Evolutionary conservation across 2,329 filamentous ascomycete species (phyloP).

Genomic region (Triangularia verruculosa): DNA sequence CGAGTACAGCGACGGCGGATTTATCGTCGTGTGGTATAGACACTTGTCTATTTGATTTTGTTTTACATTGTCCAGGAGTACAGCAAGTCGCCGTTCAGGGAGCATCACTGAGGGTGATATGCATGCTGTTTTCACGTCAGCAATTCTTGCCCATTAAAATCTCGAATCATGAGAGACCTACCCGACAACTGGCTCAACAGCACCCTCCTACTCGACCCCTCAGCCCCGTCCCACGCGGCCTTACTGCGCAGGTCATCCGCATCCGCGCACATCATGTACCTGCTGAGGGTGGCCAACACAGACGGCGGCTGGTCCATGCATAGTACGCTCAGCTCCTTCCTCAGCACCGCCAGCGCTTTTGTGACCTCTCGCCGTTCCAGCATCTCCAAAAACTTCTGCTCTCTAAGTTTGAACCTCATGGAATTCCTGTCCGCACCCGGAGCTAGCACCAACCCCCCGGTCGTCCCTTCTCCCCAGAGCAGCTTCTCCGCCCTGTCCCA

Average conservation of each 20-base stretch:
- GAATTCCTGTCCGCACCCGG: conserved; percentile 71
- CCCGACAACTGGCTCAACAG: conserved; percentile 81
- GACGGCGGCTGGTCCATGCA: conserved; percentile 68
- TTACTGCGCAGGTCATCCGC: conserved; percentile 72
- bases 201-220: conserved; percentile 68
- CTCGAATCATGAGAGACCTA: no score
- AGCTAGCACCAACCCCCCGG: conserved; percentile 63
- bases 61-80: conserved; percentile 80
- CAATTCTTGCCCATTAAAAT: not conserved
- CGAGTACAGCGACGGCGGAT: conserved; percentile 79
- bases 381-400: conserved; percentile 93
- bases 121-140: conserved; percentile 54
- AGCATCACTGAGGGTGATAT: conserved; percentile 98
- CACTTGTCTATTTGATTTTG: conserved; percentile 78
- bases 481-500: conserved; percentile 86
- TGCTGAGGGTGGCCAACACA: conserved; percentile 79
- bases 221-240: conserved; percentile 81
- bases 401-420: conserved; percentile 84
- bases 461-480: conserved; percentile 57
- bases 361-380: conserved; percentile 73
- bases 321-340: conserved; percentile 82
- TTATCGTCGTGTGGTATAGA: conserved; percentile 79
- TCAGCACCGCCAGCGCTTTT: conserved; percentile 75
- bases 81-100: conserved; percentile 81
- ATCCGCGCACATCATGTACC: conserved; percentile 83